These are phyloP conservation scores for Elaphomyces granulatus DNA, from an alignment of 495 filamentous ascomycete genomes.

Conservation along the genomic window DNA sequence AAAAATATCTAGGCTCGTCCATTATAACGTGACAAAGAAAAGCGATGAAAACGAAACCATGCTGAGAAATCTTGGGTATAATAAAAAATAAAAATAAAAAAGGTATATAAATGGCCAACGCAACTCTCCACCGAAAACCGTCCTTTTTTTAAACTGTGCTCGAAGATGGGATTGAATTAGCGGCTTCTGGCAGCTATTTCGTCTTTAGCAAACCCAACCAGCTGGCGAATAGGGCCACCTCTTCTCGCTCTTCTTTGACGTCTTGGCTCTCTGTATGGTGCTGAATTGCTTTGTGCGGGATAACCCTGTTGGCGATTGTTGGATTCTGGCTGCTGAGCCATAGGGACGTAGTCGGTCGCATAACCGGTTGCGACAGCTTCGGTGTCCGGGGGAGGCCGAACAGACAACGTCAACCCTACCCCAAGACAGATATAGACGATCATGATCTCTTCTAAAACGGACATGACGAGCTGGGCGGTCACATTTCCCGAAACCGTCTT, in stretches of 20 bases:
- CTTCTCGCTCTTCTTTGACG: neutral
- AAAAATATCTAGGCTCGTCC: no score
- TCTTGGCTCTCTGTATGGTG: neutral
- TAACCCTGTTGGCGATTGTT: neutral
- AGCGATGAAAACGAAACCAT: no score
- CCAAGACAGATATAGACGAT: constrained; percentile 18
- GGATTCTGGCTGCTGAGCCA: no score
- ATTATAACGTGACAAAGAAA: no score
- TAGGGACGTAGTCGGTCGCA: neutral
- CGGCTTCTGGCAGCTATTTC: neutral
- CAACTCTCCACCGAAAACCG: no score
- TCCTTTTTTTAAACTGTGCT: no score
- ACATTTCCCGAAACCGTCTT: constrained; percentile 19
- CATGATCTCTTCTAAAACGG: constrained; percentile 25
- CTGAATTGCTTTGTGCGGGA: neutral
- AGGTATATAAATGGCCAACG: no score
- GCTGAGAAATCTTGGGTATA: no score
- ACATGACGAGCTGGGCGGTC: constrained; percentile 25
- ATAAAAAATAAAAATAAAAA: no score
- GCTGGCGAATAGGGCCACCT: neutral
- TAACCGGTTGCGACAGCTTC: neutral
- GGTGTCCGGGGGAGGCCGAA: neutral
- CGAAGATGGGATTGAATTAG: no score
- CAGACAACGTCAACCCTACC: constrained; percentile 21
- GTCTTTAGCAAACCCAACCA: neutral